Base-by-base conservation (phyloP, 2,329 filamentous ascomycete species). In the Cyphellophora europaea region DNA sequence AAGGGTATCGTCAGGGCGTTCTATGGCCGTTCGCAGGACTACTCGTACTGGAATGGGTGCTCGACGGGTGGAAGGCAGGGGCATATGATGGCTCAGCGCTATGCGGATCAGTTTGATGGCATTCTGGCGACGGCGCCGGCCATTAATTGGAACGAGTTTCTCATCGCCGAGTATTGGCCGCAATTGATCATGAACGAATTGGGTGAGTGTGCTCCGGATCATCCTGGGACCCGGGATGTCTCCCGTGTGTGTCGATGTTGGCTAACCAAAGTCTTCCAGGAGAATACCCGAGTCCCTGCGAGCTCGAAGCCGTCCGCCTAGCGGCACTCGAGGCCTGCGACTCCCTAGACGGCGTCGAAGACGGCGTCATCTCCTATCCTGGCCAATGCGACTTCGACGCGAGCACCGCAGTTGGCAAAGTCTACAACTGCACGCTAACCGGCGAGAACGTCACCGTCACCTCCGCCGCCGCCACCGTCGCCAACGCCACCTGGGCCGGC, bases 61-160 rank as follows among this genome's bases (percentile, higher is more conserved):
- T 77, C 71, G 0, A 67, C 71, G 0, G 75, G 76, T 5, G 74
- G 75, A 1, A 60, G 74, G 0, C 71, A 78, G 55, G 74, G 71
- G 3, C 55, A 74, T 19, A 70, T 69, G 35, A 63, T 66, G 5
- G 65, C 5, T 28, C 49, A 29, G 25, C 30, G 40, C 5, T 47
- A 50, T 25, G 50, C 52, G 0, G 27, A 19, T 2, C 35, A 42
- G 6, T 54, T 46, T 17, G 47, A 53, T 27, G 52, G 52, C 3
- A 50, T 54, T 27, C 27, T 53, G 3, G 49, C 49, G 11, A 41
- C 27, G 8, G 39, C 50, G 2, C 49, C 51, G 54, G 2, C 51
- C 19, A 40, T 44, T 25, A 21, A 43, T 13, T 19, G 35, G 34
- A 6, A 48, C 51, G 5, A 46, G 45, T 8, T 59, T 53, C 36